phyloP scores from a whole-genome alignment of 441 rosid species.

The Theobroma grandiflorum region DNA sequence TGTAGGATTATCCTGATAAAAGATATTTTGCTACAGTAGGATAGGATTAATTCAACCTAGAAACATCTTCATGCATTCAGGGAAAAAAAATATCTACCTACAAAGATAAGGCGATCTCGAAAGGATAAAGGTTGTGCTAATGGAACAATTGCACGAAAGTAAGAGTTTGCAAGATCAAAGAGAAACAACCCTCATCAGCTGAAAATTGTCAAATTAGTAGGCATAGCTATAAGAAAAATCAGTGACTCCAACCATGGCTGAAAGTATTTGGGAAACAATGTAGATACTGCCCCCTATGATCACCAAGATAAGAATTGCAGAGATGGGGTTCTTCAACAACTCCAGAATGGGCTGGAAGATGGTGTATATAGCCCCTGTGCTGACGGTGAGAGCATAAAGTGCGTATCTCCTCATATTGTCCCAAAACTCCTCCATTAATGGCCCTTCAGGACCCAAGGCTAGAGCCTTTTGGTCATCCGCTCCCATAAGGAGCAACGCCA shows the following conservation, averaged over 20 bases:
- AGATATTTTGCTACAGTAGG: neutral
- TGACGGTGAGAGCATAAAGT: conserved; percentile 74
- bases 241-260: conserved; percentile 82
- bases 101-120: neutral
- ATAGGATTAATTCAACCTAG: neutral
- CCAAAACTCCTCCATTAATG: conserved; percentile 90
- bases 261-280: conserved; percentile 74
- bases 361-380: conserved; percentile 73
- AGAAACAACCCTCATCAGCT: neutral
- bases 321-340: conserved; percentile 78
- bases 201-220: conserved; percentile 37
- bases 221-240: conserved; percentile 77
- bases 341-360: conserved; percentile 54
- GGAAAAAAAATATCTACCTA: neutral
- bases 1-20: neutral
- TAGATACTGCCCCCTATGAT: conserved; percentile 70
- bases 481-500: conserved; percentile 52
- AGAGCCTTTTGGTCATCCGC: conserved; percentile 65
- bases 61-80: neutral
- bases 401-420: conserved; percentile 83
- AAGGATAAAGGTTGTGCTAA: neutral
- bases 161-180: neutral
- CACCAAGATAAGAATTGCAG: conserved; percentile 68
- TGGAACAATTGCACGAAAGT: neutral
- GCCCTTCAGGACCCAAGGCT: conserved; percentile 93